phyloP scores from a whole-genome alignment of 2,329 filamentous ascomycete genomes.

The Cordyceps farinosa region DNA sequence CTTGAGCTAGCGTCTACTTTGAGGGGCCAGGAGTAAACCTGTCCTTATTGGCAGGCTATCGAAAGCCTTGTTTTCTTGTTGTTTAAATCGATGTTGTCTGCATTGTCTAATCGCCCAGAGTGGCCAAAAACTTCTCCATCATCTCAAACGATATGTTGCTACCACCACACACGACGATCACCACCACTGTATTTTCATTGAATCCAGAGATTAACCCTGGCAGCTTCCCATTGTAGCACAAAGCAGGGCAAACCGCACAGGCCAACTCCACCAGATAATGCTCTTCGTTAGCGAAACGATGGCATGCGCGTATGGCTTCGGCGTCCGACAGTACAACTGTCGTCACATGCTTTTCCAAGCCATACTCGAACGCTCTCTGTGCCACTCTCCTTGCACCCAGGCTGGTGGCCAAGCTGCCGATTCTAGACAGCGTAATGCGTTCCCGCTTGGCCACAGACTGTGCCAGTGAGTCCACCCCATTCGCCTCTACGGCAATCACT shows the following conservation, averaged over 20 bases:
- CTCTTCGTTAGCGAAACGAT: slow-evolving; percentile 28
- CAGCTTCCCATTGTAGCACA: slow-evolving; percentile 27
- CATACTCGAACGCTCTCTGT: slow-evolving; percentile 37
- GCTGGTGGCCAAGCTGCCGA: slow-evolving; percentile 68
- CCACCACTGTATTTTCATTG: slow-evolving; percentile 25
- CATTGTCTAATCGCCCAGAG: not conserved
- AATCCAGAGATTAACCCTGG: slow-evolving; percentile 24
- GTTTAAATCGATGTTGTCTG: not conserved
- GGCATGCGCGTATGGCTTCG: slow-evolving; percentile 28
- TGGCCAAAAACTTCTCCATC: slow-evolving; percentile 22
- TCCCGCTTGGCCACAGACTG: slow-evolving; percentile 51
- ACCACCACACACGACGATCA: slow-evolving; percentile 31
- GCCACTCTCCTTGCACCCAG: slow-evolving; percentile 66
- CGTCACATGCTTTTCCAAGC: slow-evolving; percentile 24
- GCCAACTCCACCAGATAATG: slow-evolving; percentile 29
- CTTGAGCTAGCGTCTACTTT: slow-evolving; percentile 14
- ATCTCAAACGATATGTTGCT: slow-evolving; percentile 32
- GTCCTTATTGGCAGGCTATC: not conserved
- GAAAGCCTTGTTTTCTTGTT: not conserved
- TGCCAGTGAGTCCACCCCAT: slow-evolving; percentile 63
- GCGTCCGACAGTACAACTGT: slow-evolving; percentile 27
- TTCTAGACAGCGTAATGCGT: slow-evolving; percentile 60
- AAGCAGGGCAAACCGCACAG: slow-evolving; percentile 27
- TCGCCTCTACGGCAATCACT: slow-evolving; percentile 69
- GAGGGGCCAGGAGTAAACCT: not conserved